These are phyloP conservation scores for Yarrowia sp. DNA, from an alignment of 805 yeast genomes.

Conservation along the genomic window DNA sequence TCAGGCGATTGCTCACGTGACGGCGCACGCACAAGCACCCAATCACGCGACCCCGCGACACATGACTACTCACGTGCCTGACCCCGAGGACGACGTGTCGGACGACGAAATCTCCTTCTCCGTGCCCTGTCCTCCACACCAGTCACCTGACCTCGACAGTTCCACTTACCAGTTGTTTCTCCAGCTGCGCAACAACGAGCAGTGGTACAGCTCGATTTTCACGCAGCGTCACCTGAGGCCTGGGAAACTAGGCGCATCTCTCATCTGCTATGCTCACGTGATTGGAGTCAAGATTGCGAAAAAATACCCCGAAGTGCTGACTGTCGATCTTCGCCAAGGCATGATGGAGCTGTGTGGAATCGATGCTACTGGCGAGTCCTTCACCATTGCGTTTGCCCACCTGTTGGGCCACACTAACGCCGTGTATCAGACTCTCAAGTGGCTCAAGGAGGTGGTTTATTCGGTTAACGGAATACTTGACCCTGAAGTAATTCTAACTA, in stretches of 20 bases:
- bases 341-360: constrained; percentile 9
- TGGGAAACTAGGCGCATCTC: neutral
- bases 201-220: constrained; percentile 9
- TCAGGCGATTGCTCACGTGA: too few species aligned
- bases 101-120: neutral
- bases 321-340: neutral
- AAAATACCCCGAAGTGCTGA: neutral
- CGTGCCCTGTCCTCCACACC: neutral
- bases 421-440: neutral
- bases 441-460: neutral
- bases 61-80: too few species aligned
- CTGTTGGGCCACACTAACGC: neutral
- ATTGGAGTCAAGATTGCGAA: constrained; percentile 10
- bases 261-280: constrained; percentile 18
- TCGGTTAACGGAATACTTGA: neutral
- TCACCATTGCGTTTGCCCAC: constrained; percentile 1
- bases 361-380: neutral
- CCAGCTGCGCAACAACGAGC: neutral
- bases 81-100: too few species aligned
- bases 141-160: neutral
- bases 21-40: too few species aligned
- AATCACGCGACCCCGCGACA: too few species aligned
- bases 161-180: too few species aligned
- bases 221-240: too few species aligned
- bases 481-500: neutral